Evolutionary conservation across 2,329 filamentous ascomycete genomes (phyloP), one percentile per base, ranked within the genome.

Genomic region (Nemania sp.): DNA sequence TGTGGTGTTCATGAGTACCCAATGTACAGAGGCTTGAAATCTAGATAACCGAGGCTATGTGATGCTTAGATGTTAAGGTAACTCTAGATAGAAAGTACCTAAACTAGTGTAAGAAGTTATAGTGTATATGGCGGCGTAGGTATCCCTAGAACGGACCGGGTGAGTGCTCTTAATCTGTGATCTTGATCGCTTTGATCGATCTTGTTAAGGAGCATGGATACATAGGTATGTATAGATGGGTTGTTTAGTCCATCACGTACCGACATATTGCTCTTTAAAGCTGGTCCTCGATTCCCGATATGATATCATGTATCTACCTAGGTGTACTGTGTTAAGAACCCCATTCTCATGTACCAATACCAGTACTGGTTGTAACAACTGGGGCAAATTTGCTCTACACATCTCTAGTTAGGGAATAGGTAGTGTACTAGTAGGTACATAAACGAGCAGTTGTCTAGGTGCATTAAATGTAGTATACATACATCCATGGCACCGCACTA

Each of bases 181-280:
- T 59, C 56, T 35, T 11, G 43, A 49, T 49, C 55, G 27, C 32
- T 59, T 35, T 11, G 43, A 49, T 49, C 55, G 27, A 47, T 59
- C 56, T 59, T 29, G 49, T 58, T 58, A 49, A 27, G 41, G 38
- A 45, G 26, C 18, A 32, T 20, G n/a, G 13, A 45, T n/a, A n/a
- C n/a, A n/a, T n/a, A n/a, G n/a, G n/a, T n/a, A n/a, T n/a, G n/a
- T n/a, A n/a, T n/a, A n/a, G n/a, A n/a, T n/a, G n/a, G n/a, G n/a
- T n/a, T n/a, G n/a, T n/a, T n/a, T n/a, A n/a, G n/a, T n/a, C n/a
- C n/a, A n/a, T n/a, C n/a, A n/a, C n/a, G n/a, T n/a, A n/a, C n/a
- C n/a, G n/a, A n/a, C n/a, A n/a, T n/a, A n/a, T n/a, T n/a, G n/a
- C n/a, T n/a, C n/a, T n/a, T n/a, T n/a, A n/a, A n/a, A n/a, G n/a